Evolutionary conservation across 169 alveolate genomes (phyloP).

Genomic region (Cystoisospora suis): DNA sequence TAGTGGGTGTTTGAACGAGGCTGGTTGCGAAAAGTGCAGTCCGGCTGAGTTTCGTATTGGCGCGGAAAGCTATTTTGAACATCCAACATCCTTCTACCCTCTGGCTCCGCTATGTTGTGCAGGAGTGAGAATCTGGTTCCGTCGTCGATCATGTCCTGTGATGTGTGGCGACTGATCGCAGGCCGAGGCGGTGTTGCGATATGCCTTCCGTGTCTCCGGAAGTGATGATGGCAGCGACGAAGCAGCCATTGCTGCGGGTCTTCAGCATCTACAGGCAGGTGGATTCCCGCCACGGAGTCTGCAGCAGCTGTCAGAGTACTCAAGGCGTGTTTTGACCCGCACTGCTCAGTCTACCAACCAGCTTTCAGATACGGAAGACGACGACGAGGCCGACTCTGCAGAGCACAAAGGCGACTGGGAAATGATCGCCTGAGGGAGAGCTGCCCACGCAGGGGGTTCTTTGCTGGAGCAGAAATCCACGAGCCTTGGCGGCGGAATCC

Average conservation of each 20-base stretch:
- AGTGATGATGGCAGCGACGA: slow-evolving; percentile 8
- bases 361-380: slow-evolving; percentile 8
- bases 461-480: too few species aligned
- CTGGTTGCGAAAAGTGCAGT: too few species aligned
- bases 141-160: too few species aligned
- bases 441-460: too few species aligned
- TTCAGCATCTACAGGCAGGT: slow-evolving; percentile 17
- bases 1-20: too few species aligned
- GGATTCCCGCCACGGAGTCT: slow-evolving; percentile 21
- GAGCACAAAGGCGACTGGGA: not conserved
- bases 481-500: too few species aligned
- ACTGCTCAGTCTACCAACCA: not conserved
- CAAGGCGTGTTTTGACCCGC: slow-evolving; percentile 34
- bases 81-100: too few species aligned
- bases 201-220: not conserved
- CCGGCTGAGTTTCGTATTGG: too few species aligned
- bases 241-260: not conserved
- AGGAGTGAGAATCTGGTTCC: too few species aligned
- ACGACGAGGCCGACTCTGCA: not conserved
- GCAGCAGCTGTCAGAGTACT: slow-evolving; percentile 49
- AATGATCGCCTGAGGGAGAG: not conserved
- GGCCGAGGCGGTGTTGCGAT: slow-evolving; percentile 29
- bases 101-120: too few species aligned
- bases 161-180: too few species aligned
- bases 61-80: too few species aligned